Evolutionary conservation across 2,329 filamentous ascomycete genomes (phyloP).

Genomic region (Neonectria sp.): DNA sequence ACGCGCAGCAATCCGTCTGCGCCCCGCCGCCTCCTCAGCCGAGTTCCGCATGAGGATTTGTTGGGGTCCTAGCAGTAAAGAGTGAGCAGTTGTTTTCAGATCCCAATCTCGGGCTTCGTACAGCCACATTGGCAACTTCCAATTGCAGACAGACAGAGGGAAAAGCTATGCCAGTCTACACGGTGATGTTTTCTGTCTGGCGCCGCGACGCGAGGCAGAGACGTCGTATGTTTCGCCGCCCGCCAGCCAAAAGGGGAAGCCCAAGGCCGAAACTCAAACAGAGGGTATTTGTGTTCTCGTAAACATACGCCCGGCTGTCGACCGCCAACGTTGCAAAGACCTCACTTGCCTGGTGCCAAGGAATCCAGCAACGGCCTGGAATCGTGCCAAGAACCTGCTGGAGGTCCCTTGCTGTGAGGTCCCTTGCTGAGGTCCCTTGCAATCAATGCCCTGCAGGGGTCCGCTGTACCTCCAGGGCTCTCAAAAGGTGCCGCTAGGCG

Average conservation of each 20-base stretch:
- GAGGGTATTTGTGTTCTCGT: no score
- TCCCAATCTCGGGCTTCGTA: no score
- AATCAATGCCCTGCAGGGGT: not conserved
- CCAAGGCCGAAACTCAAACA: not conserved
- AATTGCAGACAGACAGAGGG: not conserved
- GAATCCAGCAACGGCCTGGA: not conserved
- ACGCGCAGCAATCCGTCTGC: not conserved
- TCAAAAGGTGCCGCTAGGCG: not conserved
- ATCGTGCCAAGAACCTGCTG: not conserved
- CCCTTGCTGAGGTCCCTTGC: no score
- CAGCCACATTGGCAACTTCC: not conserved
- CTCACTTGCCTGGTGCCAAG: not conserved
- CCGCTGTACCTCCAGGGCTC: not conserved
- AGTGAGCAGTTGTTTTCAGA: no score
- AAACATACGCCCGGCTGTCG: not conserved
- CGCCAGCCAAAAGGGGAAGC: not conserved
- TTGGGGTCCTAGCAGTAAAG: no score
- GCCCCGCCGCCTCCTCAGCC: not conserved
- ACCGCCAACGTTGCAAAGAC: not conserved
- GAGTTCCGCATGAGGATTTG: not conserved
- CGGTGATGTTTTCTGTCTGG: not conserved
- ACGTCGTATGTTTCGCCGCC: slow-evolving; percentile 14
- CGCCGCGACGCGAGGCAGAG: not conserved
- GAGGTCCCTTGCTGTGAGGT: not conserved
- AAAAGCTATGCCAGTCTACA: not conserved